A percentile compares a stretch with the other conserved stretches of the same genome.
Evolutionary conservation across 164 flowering plant species (phyloP).

Genomic region (Vitis cinerea): DNA sequence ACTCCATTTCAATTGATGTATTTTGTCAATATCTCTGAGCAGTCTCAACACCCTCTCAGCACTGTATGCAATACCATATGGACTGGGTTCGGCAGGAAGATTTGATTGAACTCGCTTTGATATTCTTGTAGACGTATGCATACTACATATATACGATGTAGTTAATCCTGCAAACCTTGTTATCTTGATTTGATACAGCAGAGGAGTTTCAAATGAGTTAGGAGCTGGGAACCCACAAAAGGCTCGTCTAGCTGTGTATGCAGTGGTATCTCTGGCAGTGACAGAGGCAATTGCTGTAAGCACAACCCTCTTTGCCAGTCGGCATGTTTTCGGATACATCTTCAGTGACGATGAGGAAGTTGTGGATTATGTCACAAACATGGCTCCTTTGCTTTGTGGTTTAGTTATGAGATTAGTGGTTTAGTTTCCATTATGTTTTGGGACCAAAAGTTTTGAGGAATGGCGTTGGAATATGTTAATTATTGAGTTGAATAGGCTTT

Average conservation of each 20-base stretch:
- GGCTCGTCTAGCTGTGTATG: conserved; percentile 55
- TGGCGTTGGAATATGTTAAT: no score
- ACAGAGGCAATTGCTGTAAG: conserved; percentile 42
- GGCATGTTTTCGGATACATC: conserved; percentile 60
- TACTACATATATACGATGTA: not conserved
- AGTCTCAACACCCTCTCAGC: conserved; percentile 64
- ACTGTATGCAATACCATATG: conserved; percentile 69
- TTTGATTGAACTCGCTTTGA: conserved; percentile 18
- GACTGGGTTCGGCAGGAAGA: conserved; percentile 82
- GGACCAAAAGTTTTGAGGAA: no score
- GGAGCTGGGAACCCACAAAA: conserved; percentile 77
- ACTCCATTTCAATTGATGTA: not conserved
- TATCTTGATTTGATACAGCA: conserved; percentile 38
- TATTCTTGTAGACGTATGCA: not conserved
- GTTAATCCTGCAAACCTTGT: not conserved
- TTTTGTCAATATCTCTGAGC: conserved; percentile 16
- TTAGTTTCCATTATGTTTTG: no score
- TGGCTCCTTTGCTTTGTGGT: conserved; percentile 74
- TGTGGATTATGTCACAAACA: conserved; percentile 55
- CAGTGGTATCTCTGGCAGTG: conserved; percentile 40
- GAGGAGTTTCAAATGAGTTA: conserved; percentile 83
- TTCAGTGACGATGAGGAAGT: conserved; percentile 85
- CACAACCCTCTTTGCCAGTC: conserved; percentile 41
- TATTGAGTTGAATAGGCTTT: no score
- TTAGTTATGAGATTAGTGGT: not conserved